These are phyloP conservation scores for Colletotrichum zoysiae DNA, from an alignment of 2,329 filamentous ascomycete species.

Conservation along the genomic window DNA sequence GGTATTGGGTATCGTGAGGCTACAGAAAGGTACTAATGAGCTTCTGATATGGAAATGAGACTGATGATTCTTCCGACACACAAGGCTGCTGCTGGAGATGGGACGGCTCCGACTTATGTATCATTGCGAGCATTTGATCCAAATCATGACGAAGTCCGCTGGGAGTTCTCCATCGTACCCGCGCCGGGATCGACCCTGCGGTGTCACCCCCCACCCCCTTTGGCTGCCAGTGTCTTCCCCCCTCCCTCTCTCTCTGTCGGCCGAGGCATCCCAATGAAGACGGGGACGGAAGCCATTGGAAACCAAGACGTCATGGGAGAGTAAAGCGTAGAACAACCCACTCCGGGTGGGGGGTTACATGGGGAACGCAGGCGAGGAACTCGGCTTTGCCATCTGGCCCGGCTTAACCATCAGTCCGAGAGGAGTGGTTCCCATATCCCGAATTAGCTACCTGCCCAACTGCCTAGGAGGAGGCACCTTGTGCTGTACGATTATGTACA, in stretches of 20 bases:
- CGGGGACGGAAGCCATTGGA: slow-evolving; percentile 22
- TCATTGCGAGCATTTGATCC: neutral
- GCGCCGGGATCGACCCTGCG: slow-evolving; percentile 28
- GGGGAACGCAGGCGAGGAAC: neutral
- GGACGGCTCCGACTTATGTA: slow-evolving; percentile 21
- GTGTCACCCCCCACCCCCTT: neutral
- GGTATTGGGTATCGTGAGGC: neutral
- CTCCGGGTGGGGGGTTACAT: slow-evolving; percentile 6
- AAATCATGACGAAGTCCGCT: slow-evolving; percentile 12
- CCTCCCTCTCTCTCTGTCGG: neutral
- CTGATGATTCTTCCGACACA: neutral
- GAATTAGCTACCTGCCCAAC: neutral
- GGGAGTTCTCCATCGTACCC: slow-evolving; percentile 17
- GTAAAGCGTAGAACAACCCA: slow-evolving; percentile 19
- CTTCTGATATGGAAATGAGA: neutral
- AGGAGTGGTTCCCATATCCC: slow-evolving; percentile 26
- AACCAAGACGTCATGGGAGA: slow-evolving; percentile 40
- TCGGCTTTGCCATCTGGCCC: slow-evolving; percentile 13
- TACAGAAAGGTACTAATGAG: neutral
- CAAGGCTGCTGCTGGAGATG: neutral
- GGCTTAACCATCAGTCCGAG: slow-evolving; percentile 1
- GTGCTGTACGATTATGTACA: no score
- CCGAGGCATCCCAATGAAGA: slow-evolving; percentile 1
- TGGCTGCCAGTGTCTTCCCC: neutral
- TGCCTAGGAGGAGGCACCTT: no score